These are phyloP conservation scores for Sugiyamaella sp. DNA, from an alignment of 1,139 yeast species.

Conservation along the genomic window DNA sequence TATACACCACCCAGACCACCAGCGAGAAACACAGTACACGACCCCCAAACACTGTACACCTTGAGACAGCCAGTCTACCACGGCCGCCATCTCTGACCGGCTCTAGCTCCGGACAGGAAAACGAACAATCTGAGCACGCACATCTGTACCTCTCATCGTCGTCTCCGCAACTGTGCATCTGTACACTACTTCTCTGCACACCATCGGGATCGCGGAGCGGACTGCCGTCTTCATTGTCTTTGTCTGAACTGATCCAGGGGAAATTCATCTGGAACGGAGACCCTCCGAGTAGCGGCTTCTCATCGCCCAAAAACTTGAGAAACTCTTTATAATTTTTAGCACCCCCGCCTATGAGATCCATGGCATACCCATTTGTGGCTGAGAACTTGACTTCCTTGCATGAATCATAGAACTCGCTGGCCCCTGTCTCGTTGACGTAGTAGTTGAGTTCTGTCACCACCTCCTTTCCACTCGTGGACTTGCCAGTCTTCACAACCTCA, in stretches of 20 bases:
- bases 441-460: conserved; percentile 75
- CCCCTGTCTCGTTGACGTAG: conserved; percentile 61
- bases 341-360: conserved; percentile 97
- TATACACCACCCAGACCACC: conserved; percentile 57
- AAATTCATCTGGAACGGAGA: conserved; percentile 94
- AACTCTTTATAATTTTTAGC: conserved; percentile 74
- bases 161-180: conserved; percentile 62
- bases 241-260: conserved; percentile 48
- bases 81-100: conserved; percentile 41
- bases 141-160: conserved; percentile 61
- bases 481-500: conserved; percentile 59
- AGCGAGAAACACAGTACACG: conserved; percentile 61
- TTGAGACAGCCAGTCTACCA: neutral
- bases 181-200: conserved; percentile 41
- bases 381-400: conserved; percentile 90
- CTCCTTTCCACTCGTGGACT: conserved; percentile 57
- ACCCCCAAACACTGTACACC: conserved; percentile 15
- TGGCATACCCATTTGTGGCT: conserved; percentile 94
- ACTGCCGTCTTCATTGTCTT: conserved; percentile 28
- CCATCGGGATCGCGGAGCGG: conserved; percentile 35
- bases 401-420: conserved; percentile 70
- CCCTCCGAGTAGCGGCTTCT: conserved; percentile 90
- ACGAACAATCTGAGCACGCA: conserved; percentile 89
- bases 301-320: conserved; percentile 88
- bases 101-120: conserved; percentile 68